phyloP scores from a whole-genome alignment of 1,284 basidiomycete genomes.

The Heterobasidion parviporum region DNA sequence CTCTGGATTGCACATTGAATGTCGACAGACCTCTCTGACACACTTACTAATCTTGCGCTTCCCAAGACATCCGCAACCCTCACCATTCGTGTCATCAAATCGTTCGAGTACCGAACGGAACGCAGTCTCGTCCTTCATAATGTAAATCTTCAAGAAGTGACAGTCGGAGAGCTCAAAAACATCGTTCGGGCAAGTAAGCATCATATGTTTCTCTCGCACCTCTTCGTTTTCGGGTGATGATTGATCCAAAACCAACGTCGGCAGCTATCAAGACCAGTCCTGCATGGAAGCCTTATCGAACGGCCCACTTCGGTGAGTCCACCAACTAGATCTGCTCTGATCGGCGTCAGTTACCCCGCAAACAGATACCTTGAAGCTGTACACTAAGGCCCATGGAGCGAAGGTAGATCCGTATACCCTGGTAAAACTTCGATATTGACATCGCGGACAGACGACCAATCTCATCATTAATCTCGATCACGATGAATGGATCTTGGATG shows the following conservation, averaged over 20 bases:
- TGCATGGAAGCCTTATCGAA: constrained; percentile 85
- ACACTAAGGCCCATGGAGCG: constrained; percentile 89
- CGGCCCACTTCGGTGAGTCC: constrained; percentile 52
- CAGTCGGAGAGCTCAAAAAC: constrained; percentile 73
- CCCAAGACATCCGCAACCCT: constrained; percentile 73
- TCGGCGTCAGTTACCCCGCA: constrained; percentile 18
- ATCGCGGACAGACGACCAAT: constrained; percentile 61
- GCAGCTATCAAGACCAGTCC: constrained; percentile 64
- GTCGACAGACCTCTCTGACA: constrained; percentile 38
- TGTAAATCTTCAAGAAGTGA: constrained; percentile 73
- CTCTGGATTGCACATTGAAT: constrained; percentile 11
- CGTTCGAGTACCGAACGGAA: constrained; percentile 88
- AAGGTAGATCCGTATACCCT: constrained; percentile 47
- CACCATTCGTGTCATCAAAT: constrained; percentile 93
- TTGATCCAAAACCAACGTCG: background rate
- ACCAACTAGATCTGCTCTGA: background rate
- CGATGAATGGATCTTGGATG: constrained; percentile 84
- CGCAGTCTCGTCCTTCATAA: constrained; percentile 81
- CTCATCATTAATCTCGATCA: constrained; percentile 93
- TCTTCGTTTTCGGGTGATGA: constrained; percentile 5
- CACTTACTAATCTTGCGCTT: constrained; percentile 56
- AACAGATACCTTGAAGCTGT: constrained; percentile 95
- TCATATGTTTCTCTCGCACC: constrained; percentile 3
- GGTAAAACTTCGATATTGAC: background rate
- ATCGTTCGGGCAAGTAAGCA: constrained; percentile 51